Conservation (phyloP, 2,329 filamentous ascomycete species). For the Aspergillus sojae region DNA sequence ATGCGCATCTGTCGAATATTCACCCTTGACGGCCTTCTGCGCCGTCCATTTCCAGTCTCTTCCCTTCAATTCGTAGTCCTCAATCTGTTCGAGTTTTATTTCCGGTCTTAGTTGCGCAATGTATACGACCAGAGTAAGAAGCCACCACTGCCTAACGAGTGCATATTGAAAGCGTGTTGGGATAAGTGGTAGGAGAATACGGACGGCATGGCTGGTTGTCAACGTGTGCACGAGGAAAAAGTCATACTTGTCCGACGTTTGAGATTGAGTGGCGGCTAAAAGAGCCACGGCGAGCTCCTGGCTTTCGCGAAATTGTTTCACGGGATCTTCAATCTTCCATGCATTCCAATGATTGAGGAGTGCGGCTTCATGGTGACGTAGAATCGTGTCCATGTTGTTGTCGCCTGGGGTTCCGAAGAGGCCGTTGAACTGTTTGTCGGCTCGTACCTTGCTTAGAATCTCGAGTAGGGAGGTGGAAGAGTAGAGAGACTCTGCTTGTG, state of each 20-base stretch:
- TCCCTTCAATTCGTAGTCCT: constrained; percentile 60
- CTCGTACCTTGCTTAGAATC: constrained; percentile 69
- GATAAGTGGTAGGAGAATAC: constrained; percentile 79
- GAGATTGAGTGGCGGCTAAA: constrained; percentile 37
- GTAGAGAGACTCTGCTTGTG: constrained; percentile 61
- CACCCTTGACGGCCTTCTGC: constrained; percentile 68
- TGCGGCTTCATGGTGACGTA: constrained; percentile 68
- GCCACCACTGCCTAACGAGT: constrained; percentile 85
- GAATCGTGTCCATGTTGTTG: constrained; percentile 68
- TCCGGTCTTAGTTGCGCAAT: constrained; percentile 73
- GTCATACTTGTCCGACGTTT: constrained; percentile 64
- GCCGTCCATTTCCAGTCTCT: constrained; percentile 78
- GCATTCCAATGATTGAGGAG: constrained; percentile 90
- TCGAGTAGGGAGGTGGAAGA: constrained; percentile 66
- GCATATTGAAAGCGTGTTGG: constrained; percentile 71
- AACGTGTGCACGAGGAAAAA: constrained; percentile 82
- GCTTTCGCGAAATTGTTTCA: constrained; percentile 73
- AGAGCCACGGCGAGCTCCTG: constrained; percentile 57
- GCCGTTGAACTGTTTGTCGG: constrained; percentile 70
- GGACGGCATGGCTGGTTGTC: constrained; percentile 82
- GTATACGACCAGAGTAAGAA: constrained; percentile 78
- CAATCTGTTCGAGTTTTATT: constrained; percentile 68
- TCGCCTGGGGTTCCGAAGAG: constrained; percentile 62
- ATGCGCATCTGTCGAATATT: constrained; percentile 73
- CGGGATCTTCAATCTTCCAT: constrained; percentile 72